Percentiles rank a stretch among this genome's conserved stretches.
phyloP scores from a whole-genome alignment of 2,329 filamentous ascomycete species.

The Colletotrichum tabaci region DNA sequence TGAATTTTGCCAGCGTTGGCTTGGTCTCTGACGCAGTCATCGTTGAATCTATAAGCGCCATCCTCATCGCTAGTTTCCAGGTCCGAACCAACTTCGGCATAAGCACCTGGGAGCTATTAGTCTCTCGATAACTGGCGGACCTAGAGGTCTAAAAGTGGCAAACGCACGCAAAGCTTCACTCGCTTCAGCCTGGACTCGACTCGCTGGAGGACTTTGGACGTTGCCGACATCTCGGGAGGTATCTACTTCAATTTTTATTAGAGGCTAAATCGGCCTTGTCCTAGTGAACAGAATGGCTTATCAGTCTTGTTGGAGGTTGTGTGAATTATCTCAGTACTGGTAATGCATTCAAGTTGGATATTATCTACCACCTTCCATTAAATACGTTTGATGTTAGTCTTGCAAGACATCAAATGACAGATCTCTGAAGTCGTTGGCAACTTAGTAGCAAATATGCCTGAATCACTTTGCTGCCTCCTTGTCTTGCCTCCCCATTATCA shows the following conservation, averaged over 20 bases:
- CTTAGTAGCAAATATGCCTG: neutral
- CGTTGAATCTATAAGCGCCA: neutral
- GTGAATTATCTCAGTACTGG: too few species aligned
- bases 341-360: neutral
- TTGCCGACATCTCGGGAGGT: too few species aligned
- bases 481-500: neutral
- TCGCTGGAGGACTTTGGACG: too few species aligned
- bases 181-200: too few species aligned
- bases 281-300: neutral
- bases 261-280: neutral
- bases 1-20: neutral
- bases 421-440: neutral
- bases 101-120: neutral
- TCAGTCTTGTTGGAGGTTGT: neutral
- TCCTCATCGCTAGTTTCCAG: slow-evolving; percentile 3
- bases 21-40: neutral
- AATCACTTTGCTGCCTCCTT: slow-evolving; percentile 6
- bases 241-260: neutral
- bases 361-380: neutral
- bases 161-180: too few species aligned
- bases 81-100: slow-evolving; percentile 5
- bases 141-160: too few species aligned
- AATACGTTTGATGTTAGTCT: neutral
- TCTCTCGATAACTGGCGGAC: too few species aligned
- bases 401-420: neutral